Evolutionary conservation across 768 basidiomycete species (phyloP), one percentile per base, ranked within the genome.

Genomic region (Chlorophyllum brunneum): DNA sequence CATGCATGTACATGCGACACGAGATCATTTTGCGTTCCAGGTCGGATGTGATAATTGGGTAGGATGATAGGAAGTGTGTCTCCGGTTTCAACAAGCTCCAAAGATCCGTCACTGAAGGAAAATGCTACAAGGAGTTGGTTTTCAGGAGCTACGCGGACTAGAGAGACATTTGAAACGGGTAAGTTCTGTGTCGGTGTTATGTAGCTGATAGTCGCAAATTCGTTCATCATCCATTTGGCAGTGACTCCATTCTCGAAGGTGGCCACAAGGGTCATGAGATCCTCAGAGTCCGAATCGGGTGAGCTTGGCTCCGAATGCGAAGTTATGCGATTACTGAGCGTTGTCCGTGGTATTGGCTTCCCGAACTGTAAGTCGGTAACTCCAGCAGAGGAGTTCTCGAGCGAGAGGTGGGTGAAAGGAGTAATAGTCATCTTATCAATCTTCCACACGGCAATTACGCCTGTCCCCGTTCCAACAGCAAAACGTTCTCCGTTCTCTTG

Each of bases 381-480:
- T 5, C 73, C 75, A 11, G 75, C 74, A n/a, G 69, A 71, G 18
- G 70, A 73, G 56, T 69, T 72, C 45, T 67, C 68, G 45, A 71
- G 65, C 3, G 65, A 60, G 36, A 84, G 65, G 36, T 75, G 70
- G 5, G 76, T 73, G 18, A 73, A 64, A 16, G 68, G 59, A 27
- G 62, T 66, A 36, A 72, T 61, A 23, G 62, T 59, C 37, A 67
- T 71, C 45, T 69, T 70, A 5, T 68, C 68, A 44, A 89, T 65
- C n/a, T 66, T 67, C 82, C 83, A 93, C 11, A 85, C 67, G 31
- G 77, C 77, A 46, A 93, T 75, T 2, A 75, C 62, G 1, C 92
- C 92, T 0, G 75, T 72, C 11, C 77, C 75, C 11, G 88, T 90
- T 5, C 90, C 91, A 13, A 85, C 81, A 2, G 88, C 89, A 55